Conservation (phyloP, 2,329 filamentous ascomycete species). For the Leptographium procerum region DNA sequence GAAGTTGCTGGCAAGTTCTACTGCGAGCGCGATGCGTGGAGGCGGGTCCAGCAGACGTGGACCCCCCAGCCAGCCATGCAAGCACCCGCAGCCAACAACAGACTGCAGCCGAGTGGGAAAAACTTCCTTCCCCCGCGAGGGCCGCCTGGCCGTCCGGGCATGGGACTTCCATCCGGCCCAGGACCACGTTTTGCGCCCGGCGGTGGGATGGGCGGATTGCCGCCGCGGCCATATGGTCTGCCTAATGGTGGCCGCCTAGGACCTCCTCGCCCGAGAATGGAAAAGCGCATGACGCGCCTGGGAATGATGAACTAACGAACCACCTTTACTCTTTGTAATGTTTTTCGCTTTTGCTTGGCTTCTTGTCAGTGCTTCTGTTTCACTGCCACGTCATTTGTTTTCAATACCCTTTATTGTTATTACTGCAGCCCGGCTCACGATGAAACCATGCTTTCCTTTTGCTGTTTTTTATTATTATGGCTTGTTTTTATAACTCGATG, state of each 20-base stretch:
- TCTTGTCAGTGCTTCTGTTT: background rate
- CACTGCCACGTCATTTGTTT: background rate
- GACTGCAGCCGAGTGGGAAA: background rate
- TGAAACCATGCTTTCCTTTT: background rate
- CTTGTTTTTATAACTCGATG: background rate
- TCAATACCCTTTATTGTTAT: background rate
- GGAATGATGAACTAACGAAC: conserved; percentile 35
- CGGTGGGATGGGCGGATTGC: conserved; percentile 1
- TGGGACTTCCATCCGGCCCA: background rate
- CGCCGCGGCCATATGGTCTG: conserved; percentile 19
- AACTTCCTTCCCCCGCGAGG: background rate
- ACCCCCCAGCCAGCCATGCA: background rate
- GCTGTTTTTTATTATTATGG: background rate
- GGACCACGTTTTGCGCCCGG: background rate
- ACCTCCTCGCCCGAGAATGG: conserved; percentile 35
- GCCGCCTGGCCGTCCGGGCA: background rate
- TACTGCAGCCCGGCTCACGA: background rate
- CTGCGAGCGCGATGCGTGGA: conserved; percentile 77
- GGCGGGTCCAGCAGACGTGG: conserved; percentile 25
- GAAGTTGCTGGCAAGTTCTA: conserved; percentile 71
- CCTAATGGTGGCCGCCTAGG: conserved; percentile 23
- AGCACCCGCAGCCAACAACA: background rate
- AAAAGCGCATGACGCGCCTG: conserved; percentile 50
- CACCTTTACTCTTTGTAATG: conserved; percentile 1
- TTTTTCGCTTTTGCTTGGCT: background rate